Percentiles rank a stretch among this genome's conserved stretches.
Evolutionary conservation across 2,329 filamentous ascomycete genomes (phyloP).

Genomic region (Lasiodiplodia hormozganensis): DNA sequence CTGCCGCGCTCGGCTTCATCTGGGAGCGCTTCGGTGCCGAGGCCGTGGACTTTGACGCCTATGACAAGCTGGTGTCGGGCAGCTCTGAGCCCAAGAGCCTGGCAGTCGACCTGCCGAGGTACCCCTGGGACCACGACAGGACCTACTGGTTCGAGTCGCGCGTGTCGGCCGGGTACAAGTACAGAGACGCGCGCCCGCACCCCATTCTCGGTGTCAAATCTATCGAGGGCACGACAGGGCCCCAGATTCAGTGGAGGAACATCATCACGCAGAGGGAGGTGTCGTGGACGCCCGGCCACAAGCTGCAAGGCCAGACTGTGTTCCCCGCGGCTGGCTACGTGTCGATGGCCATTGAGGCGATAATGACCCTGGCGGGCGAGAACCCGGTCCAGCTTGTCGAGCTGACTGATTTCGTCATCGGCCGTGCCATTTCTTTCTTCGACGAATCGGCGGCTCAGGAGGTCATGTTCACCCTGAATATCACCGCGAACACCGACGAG

Average conservation of each 20-base stretch:
- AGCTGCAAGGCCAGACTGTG: slow-evolving; percentile 43
- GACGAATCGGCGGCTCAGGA: too few species aligned
- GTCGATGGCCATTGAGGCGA: slow-evolving; percentile 45
- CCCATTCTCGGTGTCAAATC: slow-evolving; percentile 34
- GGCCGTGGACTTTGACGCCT: slow-evolving; percentile 35
- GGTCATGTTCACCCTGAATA: too few species aligned
- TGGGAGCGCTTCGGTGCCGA: slow-evolving; percentile 32
- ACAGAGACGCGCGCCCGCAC: slow-evolving; percentile 34
- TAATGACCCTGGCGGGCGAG: slow-evolving; percentile 37
- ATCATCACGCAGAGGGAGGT: slow-evolving; percentile 30
- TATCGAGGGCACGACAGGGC: slow-evolving; percentile 32
- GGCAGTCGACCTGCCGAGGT: slow-evolving; percentile 34
- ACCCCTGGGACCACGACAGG: slow-evolving; percentile 39
- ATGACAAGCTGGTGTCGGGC: slow-evolving; percentile 31
- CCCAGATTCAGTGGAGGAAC: slow-evolving; percentile 37
- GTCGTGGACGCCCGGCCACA: slow-evolving; percentile 35
- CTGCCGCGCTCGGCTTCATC: not conserved
- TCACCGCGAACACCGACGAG: too few species aligned
- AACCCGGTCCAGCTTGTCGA: slow-evolving; percentile 29
- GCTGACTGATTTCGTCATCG: slow-evolving; percentile 30
- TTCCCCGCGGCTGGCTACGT: slow-evolving; percentile 56
- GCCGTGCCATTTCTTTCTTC: too few species aligned
- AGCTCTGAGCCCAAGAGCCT: slow-evolving; percentile 28
- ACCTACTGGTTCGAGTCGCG: slow-evolving; percentile 33
- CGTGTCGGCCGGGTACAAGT: slow-evolving; percentile 27